These are phyloP conservation scores for Vanrija pseudolonga DNA, from an alignment of 1,284 basidiomycete genomes.

Conservation along the genomic window DNA sequence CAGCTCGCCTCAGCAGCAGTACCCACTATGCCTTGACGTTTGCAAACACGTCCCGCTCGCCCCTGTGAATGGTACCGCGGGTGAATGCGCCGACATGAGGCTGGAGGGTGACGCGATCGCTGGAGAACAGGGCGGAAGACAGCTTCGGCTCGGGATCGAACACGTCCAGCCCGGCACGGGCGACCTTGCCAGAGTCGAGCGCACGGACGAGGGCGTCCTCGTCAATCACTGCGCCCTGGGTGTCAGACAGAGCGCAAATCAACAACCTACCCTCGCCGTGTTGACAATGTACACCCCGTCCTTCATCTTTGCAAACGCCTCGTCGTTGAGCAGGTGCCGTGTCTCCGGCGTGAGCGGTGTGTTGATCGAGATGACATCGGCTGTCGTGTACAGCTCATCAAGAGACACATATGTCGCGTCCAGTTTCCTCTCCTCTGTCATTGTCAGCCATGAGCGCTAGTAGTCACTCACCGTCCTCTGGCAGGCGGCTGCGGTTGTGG, in stretches of 20 bases:
- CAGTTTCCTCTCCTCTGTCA: constrained; percentile 21
- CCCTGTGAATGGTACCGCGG: constrained; percentile 17
- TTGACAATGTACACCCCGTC: constrained; percentile 44
- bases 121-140: constrained; percentile 10
- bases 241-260: neutral
- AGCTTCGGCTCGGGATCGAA: constrained; percentile 32
- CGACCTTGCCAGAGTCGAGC: constrained; percentile 36
- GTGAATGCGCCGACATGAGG: constrained; percentile 27
- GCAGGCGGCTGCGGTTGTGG: constrained; percentile 22
- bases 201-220: constrained; percentile 40
- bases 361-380: constrained; percentile 38
- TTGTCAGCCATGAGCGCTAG: neutral
- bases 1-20: neutral
- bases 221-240: constrained; percentile 34
- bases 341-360: constrained; percentile 35
- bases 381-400: constrained; percentile 33
- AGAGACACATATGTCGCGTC: constrained; percentile 31
- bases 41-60: constrained; percentile 22
- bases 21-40: constrained; percentile 26
- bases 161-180: constrained; percentile 38
- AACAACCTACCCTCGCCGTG: constrained; percentile 26
- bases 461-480: constrained; percentile 12
- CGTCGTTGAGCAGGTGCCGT: constrained; percentile 28
- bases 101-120: constrained; percentile 25
- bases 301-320: constrained; percentile 40